Evolutionary conservation across 169 alveolate genomes (phyloP), one percentile per base, ranked within the genome.

Genomic region (Toxoplasma gondii): DNA sequence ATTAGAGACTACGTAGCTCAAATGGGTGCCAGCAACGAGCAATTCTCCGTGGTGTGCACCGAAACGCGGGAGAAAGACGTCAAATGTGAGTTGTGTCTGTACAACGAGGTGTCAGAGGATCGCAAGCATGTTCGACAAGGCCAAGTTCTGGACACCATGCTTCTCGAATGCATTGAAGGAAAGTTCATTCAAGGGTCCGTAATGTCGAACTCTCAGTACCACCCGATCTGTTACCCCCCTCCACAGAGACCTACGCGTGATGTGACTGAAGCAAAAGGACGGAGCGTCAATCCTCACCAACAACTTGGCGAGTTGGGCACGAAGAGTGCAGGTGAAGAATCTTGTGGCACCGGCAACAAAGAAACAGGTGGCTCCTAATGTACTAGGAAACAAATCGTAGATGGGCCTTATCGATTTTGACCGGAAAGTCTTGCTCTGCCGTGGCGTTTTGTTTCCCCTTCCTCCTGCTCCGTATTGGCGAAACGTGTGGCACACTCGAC

Each of bases 181-280:
- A 45, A 45, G 12, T 90, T 90, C 36, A 41, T 9, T 24, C 87
- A 70, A 38, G 88, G 64, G 27, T 43, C 54, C 36, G 36, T 29
- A 1, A 90, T 90, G 93, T 36, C 67, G 81, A 78, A n/a, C 44
- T 69, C 88, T 34, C 88, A 90, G 88, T 90, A 90, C 88, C 93
- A 90, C 36, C 93, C 93, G 74, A 90, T 90, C 74, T 90, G 93
- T 78, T 90, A 90, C 45, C 93, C 93, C 29, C 90, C 69, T 10
- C 69, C 90, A 16, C 90, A 82, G 36, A 38, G 39, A 12, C 90
- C 44, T 22, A 31, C 36, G 4, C 90, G 49, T 12, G 49, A 78
- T n/a, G 39, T 45, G 27, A 19, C 27, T 1, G 86, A 78, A 27
- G 45, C 86, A 31, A 31, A 38, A 38, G 49, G n/a, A 38, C 27